Conservation (phyloP, 306 rosid species). For the Arachis hypogaea region DNA sequence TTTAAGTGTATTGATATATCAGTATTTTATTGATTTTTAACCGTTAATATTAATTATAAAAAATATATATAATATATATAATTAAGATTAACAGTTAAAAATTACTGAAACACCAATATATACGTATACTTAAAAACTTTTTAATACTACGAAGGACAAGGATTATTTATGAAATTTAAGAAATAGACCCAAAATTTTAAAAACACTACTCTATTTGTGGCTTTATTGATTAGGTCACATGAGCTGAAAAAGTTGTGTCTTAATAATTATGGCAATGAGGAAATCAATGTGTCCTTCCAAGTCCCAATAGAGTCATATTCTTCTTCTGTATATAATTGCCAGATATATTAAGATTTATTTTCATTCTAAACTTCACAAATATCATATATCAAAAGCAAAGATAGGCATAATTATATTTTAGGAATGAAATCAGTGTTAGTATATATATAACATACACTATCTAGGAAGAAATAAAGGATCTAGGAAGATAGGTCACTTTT, state of each 20-base stretch:
- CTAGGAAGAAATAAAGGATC: not conserved
- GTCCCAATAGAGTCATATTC: conserved; percentile 37
- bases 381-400: conserved; percentile 10
- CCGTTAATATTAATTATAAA: too few species aligned
- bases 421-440: too few species aligned
- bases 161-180: not conserved
- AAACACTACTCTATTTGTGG: not conserved
- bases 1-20: too few species aligned
- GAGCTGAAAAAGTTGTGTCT: conserved; percentile 1
- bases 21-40: too few species aligned
- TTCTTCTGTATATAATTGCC: too few species aligned
- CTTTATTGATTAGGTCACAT: conserved; percentile 1
- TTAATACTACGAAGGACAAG: too few species aligned
- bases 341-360: too few species aligned
- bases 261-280: conserved; percentile 26
- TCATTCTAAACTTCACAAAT: too few species aligned
- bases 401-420: not conserved
- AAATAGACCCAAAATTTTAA: conserved; percentile 1
- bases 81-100: too few species aligned
- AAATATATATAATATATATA: too few species aligned
- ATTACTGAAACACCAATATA: too few species aligned
- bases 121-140: too few species aligned
- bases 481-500: conserved; percentile 2
- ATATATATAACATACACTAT: not conserved
- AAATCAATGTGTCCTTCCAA: conserved; percentile 37